Percentiles rank a stretch among this genome's conserved stretches.
Conservation (phyloP, 306 rosid genomes). For the Amphicarpaea edgeworthii region DNA sequence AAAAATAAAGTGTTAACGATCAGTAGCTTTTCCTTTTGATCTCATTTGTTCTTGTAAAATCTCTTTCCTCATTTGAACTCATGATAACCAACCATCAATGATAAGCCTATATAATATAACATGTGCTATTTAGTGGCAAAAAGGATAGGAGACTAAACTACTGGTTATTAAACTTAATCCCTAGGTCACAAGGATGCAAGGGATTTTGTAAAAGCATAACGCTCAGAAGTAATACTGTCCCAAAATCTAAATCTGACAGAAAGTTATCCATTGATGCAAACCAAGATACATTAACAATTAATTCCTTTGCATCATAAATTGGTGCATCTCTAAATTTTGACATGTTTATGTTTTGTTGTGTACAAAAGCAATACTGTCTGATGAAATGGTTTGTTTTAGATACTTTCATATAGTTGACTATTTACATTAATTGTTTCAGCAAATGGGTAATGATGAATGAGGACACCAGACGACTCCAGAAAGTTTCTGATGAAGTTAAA, state of each 20-base stretch:
- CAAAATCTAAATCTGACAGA: constrained; percentile 27
- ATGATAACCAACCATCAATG: constrained; percentile 3
- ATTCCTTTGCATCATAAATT: constrained; percentile 27
- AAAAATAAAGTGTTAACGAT: too few relatives aligned
- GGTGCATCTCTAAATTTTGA: constrained; percentile 27
- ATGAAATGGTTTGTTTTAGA: constrained; percentile 37
- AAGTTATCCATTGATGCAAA: constrained; percentile 21
- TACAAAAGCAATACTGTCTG: constrained; percentile 10
- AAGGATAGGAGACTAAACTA: constrained; percentile 11
- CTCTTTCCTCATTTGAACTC: constrained; percentile 20
- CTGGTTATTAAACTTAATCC: constrained; percentile 19
- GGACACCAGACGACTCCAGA: constrained; percentile 90
- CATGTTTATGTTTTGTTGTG: constrained; percentile 8
- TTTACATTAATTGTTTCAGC: constrained; percentile 60
- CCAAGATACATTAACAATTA: constrained; percentile 5
- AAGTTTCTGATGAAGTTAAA: constrained; percentile 80
- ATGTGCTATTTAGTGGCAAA: constrained; percentile 3
- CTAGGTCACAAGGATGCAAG: constrained; percentile 12
- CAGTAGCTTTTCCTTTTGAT: constrained; percentile 7
- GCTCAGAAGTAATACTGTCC: constrained; percentile 6
- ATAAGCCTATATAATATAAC: constrained; percentile 3
- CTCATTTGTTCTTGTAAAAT: constrained; percentile 13
- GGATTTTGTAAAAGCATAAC: constrained; percentile 7
- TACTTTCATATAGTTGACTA: constrained; percentile 39
- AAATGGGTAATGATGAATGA: constrained; percentile 98